A percentile compares a stretch with the other conserved stretches of the same genome.
These are phyloP conservation scores for Vinca minor DNA, from an alignment of 257 asterid genomes.

Conservation along the genomic window DNA sequence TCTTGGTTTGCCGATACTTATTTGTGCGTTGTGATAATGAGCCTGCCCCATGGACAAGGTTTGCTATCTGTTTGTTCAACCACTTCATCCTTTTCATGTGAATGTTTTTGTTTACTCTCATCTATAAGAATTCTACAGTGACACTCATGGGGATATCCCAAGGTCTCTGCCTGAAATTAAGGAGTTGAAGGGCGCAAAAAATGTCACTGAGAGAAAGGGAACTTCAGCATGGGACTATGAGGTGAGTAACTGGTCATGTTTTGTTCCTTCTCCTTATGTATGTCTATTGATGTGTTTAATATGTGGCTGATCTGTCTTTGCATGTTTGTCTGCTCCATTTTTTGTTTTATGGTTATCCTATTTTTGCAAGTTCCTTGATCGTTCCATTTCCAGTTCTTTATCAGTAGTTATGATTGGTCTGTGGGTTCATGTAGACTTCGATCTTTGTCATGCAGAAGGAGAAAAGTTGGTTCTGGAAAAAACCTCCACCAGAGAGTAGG, in stretches of 20 bases:
- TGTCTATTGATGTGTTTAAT: not conserved
- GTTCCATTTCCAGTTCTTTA: not conserved
- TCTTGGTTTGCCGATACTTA: slow-evolving; percentile 74
- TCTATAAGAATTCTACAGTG: slow-evolving; percentile 32
- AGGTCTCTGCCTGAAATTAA: slow-evolving; percentile 55
- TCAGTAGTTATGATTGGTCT: not conserved
- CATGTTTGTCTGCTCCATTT: not conserved
- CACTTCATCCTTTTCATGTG: slow-evolving; percentile 3
- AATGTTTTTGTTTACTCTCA: slow-evolving; percentile 1
- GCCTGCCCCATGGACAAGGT: slow-evolving; percentile 96
- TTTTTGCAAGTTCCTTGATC: not conserved
- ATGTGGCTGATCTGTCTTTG: not conserved
- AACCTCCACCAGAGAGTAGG: slow-evolving; percentile 54
- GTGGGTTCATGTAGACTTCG: not conserved
- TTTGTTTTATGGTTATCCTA: not conserved
- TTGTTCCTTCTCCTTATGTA: not conserved
- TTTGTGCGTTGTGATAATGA: slow-evolving; percentile 96
- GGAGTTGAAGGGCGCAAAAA: slow-evolving; percentile 54
- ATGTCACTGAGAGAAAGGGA: slow-evolving; percentile 53
- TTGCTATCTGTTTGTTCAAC: slow-evolving; percentile 7
- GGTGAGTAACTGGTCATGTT: slow-evolving; percentile 36
- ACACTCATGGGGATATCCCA: slow-evolving; percentile 64
- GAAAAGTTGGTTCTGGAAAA: slow-evolving; percentile 69
- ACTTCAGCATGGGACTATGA: slow-evolving; percentile 79
- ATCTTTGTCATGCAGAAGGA: slow-evolving; percentile 39